Conservation (phyloP, 805 yeast genomes). For the Danielozyma ontarioensis region DNA sequence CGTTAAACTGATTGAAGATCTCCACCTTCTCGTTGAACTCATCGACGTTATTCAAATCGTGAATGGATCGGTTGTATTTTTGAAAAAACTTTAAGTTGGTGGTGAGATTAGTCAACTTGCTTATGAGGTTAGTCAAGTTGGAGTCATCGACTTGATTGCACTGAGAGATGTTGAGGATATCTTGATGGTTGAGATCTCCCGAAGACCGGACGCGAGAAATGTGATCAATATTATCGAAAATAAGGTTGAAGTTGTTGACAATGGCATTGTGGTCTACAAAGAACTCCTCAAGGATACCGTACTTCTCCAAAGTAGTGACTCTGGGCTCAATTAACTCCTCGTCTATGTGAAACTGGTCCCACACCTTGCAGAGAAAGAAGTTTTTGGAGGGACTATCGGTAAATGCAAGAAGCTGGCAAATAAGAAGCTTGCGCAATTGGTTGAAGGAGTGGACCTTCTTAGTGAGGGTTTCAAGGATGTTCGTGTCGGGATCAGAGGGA, state of each 20-base stretch:
- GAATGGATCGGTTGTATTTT: constrained; percentile 31
- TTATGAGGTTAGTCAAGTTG: constrained; percentile 21
- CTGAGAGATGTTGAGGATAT: constrained; percentile 8
- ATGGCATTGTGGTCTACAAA: constrained; percentile 19
- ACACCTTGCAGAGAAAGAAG: constrained; percentile 27
- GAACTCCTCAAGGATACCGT: constrained; percentile 12
- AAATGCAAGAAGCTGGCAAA: constrained; percentile 34
- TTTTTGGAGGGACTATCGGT: constrained; percentile 24
- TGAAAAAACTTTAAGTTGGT: constrained; percentile 33
- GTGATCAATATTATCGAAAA: constrained; percentile 17
- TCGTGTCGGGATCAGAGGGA: constrained; percentile 2
- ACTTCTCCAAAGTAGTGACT: constrained; percentile 9
- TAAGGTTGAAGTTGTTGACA: constrained; percentile 14
- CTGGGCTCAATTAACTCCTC: constrained; percentile 1
- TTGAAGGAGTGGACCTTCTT: constrained; percentile 24
- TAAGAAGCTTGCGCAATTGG: constrained; percentile 29
- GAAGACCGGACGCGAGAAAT: too few relatives aligned
- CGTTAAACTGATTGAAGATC: constrained; percentile 31
- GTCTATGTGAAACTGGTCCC: constrained; percentile 12
- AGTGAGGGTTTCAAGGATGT: constrained; percentile 10
- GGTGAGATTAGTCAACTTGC: constrained; percentile 25
- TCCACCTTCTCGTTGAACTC: constrained; percentile 32
- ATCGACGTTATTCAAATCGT: constrained; percentile 17
- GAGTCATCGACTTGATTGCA: constrained; percentile 4
- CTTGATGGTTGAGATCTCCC: constrained; percentile 13